Percentiles rank a stretch among this genome's conserved stretches.
phyloP scores from a whole-genome alignment of 306 rosid genomes.

The Corylus avellana region DNA sequence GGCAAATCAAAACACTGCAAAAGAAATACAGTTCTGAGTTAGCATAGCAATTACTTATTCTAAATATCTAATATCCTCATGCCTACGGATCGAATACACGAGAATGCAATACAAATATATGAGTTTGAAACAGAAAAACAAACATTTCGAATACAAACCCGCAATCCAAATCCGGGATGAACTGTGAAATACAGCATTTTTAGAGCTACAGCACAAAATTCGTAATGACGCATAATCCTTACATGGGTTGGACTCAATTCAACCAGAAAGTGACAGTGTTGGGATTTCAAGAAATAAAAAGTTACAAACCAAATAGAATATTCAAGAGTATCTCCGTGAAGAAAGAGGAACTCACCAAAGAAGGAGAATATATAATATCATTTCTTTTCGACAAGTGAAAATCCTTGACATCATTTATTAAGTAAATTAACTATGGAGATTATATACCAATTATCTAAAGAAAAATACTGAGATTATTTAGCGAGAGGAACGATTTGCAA shows the following conservation, averaged over 20 bases:
- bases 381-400: background rate
- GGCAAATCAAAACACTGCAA: background rate
- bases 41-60: background rate
- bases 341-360: background rate
- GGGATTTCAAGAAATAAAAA: background rate
- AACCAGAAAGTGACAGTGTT: background rate
- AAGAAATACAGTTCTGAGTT: background rate
- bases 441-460: background rate
- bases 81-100: background rate
- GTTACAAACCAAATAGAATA: too few relatives aligned
- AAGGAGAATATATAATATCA: background rate
- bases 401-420: background rate
- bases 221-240: background rate
- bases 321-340: background rate
- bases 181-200: background rate
- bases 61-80: background rate
- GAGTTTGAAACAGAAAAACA: background rate
- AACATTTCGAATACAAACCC: background rate
- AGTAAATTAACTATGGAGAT: background rate
- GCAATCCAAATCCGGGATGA: background rate
- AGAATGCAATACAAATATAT: background rate
- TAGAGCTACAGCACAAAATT: background rate
- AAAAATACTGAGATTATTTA: background rate
- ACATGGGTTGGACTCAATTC: background rate
- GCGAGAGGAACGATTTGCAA: too few relatives aligned